These are phyloP conservation scores for Boletus semigastroideus DNA, from an alignment of 1,284 basidiomycete genomes.

Conservation along the genomic window DNA sequence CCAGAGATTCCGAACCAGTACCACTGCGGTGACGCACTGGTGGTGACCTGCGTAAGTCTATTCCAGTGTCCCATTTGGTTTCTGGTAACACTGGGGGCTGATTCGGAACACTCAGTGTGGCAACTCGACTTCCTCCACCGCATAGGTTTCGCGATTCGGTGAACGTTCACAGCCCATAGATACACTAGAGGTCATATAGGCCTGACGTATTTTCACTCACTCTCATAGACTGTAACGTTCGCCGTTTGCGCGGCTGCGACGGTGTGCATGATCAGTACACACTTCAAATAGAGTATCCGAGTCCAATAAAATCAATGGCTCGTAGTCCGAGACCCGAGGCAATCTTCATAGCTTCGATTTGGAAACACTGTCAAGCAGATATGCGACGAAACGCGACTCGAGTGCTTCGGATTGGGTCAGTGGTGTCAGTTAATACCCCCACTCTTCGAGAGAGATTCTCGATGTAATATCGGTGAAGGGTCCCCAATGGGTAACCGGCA, in stretches of 20 bases:
- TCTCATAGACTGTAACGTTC: no score
- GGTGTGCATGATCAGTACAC: no score
- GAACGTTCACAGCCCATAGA: slow-evolving; percentile 3
- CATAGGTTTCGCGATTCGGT: not conserved
- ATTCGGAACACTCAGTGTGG: slow-evolving; percentile 16
- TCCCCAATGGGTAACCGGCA: not conserved
- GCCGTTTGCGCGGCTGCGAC: no score
- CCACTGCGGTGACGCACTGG: slow-evolving; percentile 9
- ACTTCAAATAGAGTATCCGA: no score
- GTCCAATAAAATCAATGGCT: no score
- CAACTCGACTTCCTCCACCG: not conserved
- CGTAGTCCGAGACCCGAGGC: no score
- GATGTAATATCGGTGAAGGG: not conserved
- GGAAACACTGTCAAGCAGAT: no score
- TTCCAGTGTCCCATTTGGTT: not conserved
- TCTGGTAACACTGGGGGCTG: not conserved
- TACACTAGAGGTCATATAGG: slow-evolving; percentile 5
- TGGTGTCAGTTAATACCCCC: not conserved
- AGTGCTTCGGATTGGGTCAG: not conserved
- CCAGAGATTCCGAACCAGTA: slow-evolving; percentile 11
- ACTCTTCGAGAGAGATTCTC: not conserved
- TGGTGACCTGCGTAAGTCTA: slow-evolving; percentile 21
- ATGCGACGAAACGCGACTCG: no score
- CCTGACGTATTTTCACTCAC: not conserved
- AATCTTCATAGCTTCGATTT: no score